phyloP scores from a whole-genome alignment of 1,284 basidiomycete species.

The Puccinia hordei region DNA sequence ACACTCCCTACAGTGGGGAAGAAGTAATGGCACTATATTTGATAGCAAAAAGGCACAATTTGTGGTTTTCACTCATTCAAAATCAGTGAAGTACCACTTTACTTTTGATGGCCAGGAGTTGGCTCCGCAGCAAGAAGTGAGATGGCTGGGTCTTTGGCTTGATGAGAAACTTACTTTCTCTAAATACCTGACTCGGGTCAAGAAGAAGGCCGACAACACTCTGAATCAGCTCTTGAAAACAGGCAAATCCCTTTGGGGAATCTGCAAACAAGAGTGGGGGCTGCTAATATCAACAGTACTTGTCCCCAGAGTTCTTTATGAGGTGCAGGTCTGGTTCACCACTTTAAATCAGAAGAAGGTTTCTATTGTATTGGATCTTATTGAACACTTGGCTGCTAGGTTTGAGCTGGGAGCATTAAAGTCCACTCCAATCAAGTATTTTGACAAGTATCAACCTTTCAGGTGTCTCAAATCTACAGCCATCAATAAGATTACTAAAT shows the following conservation, averaged over 20 bases:
- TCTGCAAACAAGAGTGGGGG: not conserved
- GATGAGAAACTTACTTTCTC: no score
- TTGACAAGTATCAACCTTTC: not conserved
- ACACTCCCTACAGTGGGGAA: no score
- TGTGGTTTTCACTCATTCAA: not conserved
- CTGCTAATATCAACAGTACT: not conserved
- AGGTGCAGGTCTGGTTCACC: conserved; percentile 19
- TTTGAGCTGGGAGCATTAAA: not conserved
- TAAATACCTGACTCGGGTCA: not conserved
- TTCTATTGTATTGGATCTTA: not conserved
- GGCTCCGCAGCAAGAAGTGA: not conserved
- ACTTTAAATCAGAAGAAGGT: not conserved
- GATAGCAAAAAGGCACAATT: not conserved
- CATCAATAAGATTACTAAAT: not conserved
- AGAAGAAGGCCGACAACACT: conserved; percentile 1
- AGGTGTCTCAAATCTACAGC: not conserved
- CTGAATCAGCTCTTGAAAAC: not conserved
- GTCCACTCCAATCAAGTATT: not conserved
- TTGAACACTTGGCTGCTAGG: no score
- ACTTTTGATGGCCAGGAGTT: not conserved
- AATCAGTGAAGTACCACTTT: not conserved
- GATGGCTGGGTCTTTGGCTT: not conserved
- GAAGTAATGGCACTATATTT: no score
- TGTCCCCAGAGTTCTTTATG: no score
- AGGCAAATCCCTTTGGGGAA: not conserved